Evolutionary conservation across 1,139 yeast species (phyloP), one percentile per base, ranked within the genome.

Genomic region (Wickerhamomyces sp.): DNA sequence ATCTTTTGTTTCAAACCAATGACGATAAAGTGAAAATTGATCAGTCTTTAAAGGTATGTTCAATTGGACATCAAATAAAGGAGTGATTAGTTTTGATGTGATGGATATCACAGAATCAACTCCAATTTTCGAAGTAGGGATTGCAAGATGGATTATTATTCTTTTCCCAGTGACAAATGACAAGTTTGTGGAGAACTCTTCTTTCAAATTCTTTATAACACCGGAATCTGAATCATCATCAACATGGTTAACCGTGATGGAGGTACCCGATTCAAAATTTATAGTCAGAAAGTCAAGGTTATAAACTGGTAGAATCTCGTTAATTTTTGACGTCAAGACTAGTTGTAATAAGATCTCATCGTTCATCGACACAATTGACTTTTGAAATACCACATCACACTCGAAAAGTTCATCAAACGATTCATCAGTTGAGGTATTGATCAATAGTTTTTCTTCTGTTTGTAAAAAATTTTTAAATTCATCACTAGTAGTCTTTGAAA

Each of bases 331-430:
- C 7, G 34, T 40, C 12, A 64, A 23, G 2, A 41, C 38, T 6
- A 64, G 2, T 36, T 64, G 69, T n/a, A 63, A 37, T 2, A 43
- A 31, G 9, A 53, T 41, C 0, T 44, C 33, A 7, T 52, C 39
- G 3, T 58, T 47, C 21, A 54, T 31, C 7, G 57, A 45, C 17
- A 61, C 51, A 9, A 41, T 29, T 0, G 26, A 12, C 3, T 35
- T 24, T 26, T 39, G 41, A 33, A 55, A 54, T 2, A 54, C 25
- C 4, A 51, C 42, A 12, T 40, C 42, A 5, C 47, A 36, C 16
- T 47, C 43, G 25, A 54, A 45, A 4, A 54, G 26, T 16, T 49
- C 49, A 23, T 50, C 49, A 25, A 51, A 46, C 8, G 35, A 43
- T n/a, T 53, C 47, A 23, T 44, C 52, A 23, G 50, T 37, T 9